phyloP scores from a whole-genome alignment of 176 grass and related monocot genomes.

The Echinochloa phyllopogon region DNA sequence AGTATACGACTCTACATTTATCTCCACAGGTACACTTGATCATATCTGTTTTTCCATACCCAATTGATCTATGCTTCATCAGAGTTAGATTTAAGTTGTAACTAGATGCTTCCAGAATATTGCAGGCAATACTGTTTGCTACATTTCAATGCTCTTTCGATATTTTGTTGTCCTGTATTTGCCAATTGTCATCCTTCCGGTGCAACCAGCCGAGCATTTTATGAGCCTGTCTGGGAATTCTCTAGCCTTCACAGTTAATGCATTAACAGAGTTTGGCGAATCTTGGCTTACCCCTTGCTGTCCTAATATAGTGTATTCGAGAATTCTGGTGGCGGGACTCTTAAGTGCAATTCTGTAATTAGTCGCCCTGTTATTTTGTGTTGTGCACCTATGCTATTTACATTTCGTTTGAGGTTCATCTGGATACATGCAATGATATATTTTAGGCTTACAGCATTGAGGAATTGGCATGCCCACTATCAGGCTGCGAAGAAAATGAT shows the following conservation, averaged over 20 bases:
- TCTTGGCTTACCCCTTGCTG: neutral
- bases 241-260: neutral
- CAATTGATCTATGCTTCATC: neutral
- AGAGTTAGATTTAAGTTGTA: neutral
- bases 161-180: neutral
- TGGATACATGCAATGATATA: neutral
- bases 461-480: neutral
- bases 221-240: neutral
- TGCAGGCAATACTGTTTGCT: neutral
- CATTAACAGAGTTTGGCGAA: neutral
- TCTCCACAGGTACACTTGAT: neutral
- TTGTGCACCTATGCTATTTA: neutral
- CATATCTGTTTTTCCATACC: neutral
- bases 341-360: neutral
- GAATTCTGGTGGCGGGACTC: neutral
- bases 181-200: neutral
- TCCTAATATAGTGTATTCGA: neutral
- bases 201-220: neutral
- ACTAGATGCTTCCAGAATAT: conserved; percentile 20
- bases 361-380: neutral
- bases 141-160: neutral
- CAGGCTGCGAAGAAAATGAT: neutral
- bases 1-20: neutral
- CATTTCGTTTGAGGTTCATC: conserved; percentile 4
- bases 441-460: neutral